phyloP scores from a whole-genome alignment of 1,284 basidiomycete genomes.

The Peniophora sp. region DNA sequence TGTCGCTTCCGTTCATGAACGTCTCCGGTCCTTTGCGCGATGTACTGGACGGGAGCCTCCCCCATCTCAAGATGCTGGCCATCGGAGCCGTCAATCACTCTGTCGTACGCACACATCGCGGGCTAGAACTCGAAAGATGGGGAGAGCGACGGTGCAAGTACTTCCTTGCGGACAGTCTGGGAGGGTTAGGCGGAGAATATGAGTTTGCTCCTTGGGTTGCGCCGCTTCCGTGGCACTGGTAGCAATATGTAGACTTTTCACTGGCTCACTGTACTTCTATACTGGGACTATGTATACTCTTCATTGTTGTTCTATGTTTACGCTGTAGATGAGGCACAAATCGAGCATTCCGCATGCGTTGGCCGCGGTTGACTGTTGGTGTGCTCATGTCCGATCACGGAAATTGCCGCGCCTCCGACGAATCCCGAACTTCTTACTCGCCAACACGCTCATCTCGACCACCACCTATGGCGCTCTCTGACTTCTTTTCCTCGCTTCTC shows the following conservation, averaged over 20 bases:
- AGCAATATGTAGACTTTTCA: background rate
- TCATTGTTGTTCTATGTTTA: background rate
- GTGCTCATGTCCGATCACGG: too few relatives aligned
- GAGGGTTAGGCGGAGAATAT: conserved; percentile 51
- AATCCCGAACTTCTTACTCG: background rate
- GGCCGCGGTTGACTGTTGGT: background rate
- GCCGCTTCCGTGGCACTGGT: conserved; percentile 1
- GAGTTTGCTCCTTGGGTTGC: conserved; percentile 43
- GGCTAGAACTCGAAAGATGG: background rate
- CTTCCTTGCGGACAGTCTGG: conserved; percentile 32
- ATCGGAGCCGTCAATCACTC: background rate
- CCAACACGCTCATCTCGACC: background rate
- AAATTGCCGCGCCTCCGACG: background rate
- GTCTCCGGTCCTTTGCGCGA: background rate
- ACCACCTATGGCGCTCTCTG: conserved; percentile 25
- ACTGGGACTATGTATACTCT: background rate
- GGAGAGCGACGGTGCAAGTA: conserved; percentile 13
- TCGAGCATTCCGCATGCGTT: background rate
- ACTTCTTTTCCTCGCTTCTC: conserved; percentile 59
- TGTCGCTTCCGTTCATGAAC: conserved; percentile 37
- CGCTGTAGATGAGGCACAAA: background rate
- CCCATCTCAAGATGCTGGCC: background rate
- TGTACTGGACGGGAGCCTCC: background rate
- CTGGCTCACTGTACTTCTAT: background rate
- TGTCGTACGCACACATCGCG: background rate